Percentiles rank a stretch among this genome's conserved stretches.
phyloP scores from a whole-genome alignment of 2,329 filamentous ascomycete species.

The Penicillium sp. region DNA sequence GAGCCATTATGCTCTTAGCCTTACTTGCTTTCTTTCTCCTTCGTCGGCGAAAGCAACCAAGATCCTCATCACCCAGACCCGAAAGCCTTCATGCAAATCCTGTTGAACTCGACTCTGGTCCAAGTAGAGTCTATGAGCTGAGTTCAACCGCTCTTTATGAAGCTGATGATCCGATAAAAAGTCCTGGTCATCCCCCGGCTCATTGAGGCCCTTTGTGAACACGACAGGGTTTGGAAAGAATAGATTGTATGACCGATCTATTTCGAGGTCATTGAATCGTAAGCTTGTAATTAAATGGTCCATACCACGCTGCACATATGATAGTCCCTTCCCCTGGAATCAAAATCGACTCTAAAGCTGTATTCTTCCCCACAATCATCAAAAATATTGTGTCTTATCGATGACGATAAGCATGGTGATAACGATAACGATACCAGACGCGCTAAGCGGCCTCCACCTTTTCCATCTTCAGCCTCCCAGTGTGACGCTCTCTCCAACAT shows the following conservation, averaged over 20 bases:
- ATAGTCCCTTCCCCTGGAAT: no score
- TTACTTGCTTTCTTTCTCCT: neutral
- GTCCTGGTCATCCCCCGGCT: no score
- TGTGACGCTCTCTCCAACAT: neutral
- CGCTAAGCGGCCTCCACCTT: constrained; percentile 1
- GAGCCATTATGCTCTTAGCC: neutral
- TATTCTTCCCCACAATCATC: no score
- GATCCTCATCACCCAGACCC: no score
- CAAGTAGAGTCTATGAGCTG: neutral
- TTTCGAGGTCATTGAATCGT: no score
- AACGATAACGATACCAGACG: neutral
- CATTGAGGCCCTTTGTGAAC: neutral
- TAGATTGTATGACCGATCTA: neutral
- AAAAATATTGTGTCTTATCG: neutral
- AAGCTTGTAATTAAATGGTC: no score
- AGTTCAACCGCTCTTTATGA: neutral
- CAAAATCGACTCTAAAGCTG: no score
- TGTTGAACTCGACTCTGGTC: neutral
- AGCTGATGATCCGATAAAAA: neutral
- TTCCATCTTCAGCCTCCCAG: neutral
- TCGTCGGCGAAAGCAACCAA: neutral
- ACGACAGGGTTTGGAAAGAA: neutral
- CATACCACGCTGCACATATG: no score
- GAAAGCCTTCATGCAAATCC: neutral
- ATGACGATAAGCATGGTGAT: neutral